Evolutionary conservation across 208 protist species (phyloP).

Genomic region (Acanthamoeba sp.): DNA sequence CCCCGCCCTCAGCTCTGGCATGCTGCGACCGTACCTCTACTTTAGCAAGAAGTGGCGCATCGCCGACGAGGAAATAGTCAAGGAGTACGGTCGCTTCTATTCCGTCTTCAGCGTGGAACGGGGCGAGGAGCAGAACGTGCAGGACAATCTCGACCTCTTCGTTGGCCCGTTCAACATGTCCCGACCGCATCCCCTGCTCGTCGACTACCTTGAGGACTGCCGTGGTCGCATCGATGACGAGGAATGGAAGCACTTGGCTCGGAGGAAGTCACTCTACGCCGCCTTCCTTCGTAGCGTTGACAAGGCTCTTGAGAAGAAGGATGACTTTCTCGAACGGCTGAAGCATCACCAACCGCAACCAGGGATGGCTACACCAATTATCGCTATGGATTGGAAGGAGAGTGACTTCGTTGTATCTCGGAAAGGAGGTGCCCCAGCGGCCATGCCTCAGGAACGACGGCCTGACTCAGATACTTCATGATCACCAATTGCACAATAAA

Average conservation of each 20-base stretch:
- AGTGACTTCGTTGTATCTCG: no score
- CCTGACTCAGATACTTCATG: no score
- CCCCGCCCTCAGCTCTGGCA: constrained; percentile 1
- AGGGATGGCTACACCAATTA: background rate
- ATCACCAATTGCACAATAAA: no score
- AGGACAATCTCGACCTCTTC: background rate
- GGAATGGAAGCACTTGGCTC: background rate
- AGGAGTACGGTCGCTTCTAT: constrained; percentile 33
- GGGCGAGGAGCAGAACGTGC: background rate
- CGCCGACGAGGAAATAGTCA: constrained; percentile 4
- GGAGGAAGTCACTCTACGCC: background rate
- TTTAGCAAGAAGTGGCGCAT: constrained; percentile 35
- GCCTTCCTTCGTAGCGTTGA: background rate
- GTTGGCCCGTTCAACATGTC: constrained; percentile 2
- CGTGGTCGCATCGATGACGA: background rate
- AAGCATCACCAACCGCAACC: background rate
- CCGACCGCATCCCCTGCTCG: background rate
- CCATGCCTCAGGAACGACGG: no score
- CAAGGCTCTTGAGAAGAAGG: constrained; percentile 7
- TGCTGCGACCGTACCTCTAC: constrained; percentile 29
- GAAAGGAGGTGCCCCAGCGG: no score
- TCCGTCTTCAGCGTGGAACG: background rate
- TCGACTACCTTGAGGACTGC: constrained; percentile 14
- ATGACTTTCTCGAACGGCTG: background rate
- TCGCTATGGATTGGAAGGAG: no score